Conservation (phyloP, 352 stramenopile genomes). For the Globisporangium uncinulatum region DNA sequence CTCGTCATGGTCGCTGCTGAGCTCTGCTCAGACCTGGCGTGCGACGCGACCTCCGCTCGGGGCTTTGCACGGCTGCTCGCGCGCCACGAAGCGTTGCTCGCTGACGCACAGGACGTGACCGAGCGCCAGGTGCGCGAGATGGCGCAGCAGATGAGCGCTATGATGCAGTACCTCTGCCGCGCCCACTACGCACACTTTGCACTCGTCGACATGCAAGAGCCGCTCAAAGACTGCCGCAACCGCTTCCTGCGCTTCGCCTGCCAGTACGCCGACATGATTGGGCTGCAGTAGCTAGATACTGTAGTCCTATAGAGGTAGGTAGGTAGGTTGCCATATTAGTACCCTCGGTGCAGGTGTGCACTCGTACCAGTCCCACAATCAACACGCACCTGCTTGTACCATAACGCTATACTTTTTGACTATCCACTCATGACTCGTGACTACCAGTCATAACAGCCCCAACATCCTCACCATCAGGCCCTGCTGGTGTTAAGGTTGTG, state of each 20-base stretch:
- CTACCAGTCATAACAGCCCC: too few species aligned
- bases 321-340: constrained; percentile 7
- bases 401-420: background rate
- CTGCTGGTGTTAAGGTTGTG: too few species aligned
- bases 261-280: constrained; percentile 64
- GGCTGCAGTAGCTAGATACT: constrained; percentile 26
- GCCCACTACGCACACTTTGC: constrained; percentile 63
- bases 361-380: background rate
- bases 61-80: constrained; percentile 28
- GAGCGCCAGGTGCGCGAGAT: constrained; percentile 52
- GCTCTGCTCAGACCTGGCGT: constrained; percentile 46
- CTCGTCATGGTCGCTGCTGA: constrained; percentile 51
- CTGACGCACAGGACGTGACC: constrained; percentile 41
- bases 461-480: too few species aligned
- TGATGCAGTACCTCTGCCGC: constrained; percentile 71
- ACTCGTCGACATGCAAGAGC: constrained; percentile 69
- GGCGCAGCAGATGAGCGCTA: constrained; percentile 60
- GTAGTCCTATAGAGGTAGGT: background rate
- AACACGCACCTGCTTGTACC: constrained; percentile 2
- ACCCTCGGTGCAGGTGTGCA: background rate
- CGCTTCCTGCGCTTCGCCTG: constrained; percentile 75
- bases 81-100: constrained; percentile 40
- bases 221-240: constrained; percentile 55
- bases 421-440: too few species aligned
- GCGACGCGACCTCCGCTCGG: constrained; percentile 24